Evolutionary conservation across 1,139 yeast genomes (phyloP), one percentile per base, ranked within the genome.

Genomic region (Hyphopichia khmerensis): DNA sequence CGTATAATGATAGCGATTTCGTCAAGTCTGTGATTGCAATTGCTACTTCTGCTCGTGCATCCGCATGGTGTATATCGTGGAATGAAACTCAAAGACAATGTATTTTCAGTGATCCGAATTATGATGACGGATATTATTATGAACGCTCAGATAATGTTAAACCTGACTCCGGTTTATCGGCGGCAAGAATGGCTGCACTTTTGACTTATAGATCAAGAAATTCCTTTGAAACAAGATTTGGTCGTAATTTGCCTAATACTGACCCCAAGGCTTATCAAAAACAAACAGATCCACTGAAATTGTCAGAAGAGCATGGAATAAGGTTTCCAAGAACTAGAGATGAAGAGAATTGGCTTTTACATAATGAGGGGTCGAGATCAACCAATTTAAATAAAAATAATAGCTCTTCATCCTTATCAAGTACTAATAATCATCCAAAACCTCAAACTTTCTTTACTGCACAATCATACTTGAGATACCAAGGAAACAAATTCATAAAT

Each of bases 41-140:
- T 43, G 99, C 99, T 2, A 91, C 99, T 0, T 82, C 95, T 35
- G 97, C 98, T 0, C 75, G 95, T 56, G 95, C 93, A 36, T 87
- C 96, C 7, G 99, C 99, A 0, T 93, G 99, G 99, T 93, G 98
- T 53, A 93, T 93, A 43, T 87, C 96, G 3, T 93, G 99, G 99
- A 93, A 96, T 45, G 99, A 93, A 60, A 95, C 99, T 7, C 99
- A 93, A 65, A 79, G 99, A 55, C 99, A 93, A 62, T 83, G 96
- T 50, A 89, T 93, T 27, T 93, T 91, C 64, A 84, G 96, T 21
- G 99, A 93, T 62, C 98, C 99, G 5, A 85, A 85, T 58, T 93
- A 90, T 59, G 77, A 79, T 44, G 97, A 90, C 57, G 99, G 99
- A 2, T 89, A 87, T 63, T 73, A 73, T 49, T 91, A 87, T 57